These are phyloP conservation scores for Umbellularia californica DNA, from an alignment of 164 flowering plant genomes.

Conservation along the genomic window DNA sequence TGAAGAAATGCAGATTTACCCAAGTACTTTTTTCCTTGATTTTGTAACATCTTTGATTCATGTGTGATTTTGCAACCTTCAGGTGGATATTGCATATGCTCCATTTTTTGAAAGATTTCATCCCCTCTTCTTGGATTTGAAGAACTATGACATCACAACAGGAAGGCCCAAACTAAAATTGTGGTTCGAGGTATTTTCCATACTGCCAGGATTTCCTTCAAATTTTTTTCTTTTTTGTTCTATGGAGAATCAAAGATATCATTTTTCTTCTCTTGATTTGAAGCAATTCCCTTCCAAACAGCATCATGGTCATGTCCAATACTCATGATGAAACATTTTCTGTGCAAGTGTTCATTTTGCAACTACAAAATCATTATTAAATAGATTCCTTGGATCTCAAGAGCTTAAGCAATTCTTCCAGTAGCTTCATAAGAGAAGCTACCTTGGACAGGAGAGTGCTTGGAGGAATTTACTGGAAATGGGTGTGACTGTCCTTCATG, in stretches of 20 bases:
- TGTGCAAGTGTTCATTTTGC: background rate
- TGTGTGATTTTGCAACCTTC: constrained; percentile 1
- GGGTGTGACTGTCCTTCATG: no score
- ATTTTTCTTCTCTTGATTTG: background rate
- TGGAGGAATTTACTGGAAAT: background rate
- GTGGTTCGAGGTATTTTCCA: constrained; percentile 64
- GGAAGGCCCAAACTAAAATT: constrained; percentile 71
- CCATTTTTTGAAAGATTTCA: constrained; percentile 79
- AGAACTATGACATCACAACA: constrained; percentile 49
- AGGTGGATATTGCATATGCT: constrained; percentile 90
- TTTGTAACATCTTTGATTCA: background rate
- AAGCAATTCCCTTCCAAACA: background rate
- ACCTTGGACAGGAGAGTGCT: background rate
- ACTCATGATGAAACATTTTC: background rate
- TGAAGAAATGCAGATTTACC: background rate
- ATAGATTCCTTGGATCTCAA: background rate
- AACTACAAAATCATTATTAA: background rate
- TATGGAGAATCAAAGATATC: no score
- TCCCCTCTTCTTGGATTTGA: constrained; percentile 51
- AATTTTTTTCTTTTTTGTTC: background rate
- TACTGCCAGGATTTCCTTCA: background rate
- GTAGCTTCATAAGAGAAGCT: background rate
- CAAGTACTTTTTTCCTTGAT: background rate
- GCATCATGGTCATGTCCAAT: background rate
- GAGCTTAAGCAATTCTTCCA: background rate